Evolutionary conservation across 331 rosid species (phyloP).

Genomic region (Rhamnella rubrinervis): DNA sequence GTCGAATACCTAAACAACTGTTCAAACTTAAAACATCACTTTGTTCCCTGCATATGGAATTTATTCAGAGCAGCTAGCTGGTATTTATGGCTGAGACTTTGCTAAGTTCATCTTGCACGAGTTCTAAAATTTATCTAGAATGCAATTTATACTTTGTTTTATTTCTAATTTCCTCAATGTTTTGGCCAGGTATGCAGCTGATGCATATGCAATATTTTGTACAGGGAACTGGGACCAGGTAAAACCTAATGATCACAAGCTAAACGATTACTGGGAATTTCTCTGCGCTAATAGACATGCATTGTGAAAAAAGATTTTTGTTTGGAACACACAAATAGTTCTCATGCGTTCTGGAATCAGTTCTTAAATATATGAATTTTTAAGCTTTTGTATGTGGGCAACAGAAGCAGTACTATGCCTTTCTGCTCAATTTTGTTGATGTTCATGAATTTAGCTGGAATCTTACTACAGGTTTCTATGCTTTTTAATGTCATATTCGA

Average conservation of each 20-base stretch:
- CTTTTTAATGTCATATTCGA: too few relatives aligned
- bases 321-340: neutral
- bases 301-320: neutral
- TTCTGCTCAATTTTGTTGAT: too few relatives aligned
- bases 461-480: too few relatives aligned
- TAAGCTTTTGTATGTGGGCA: neutral
- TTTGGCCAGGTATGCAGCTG: constrained; percentile 64
- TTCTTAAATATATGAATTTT: neutral
- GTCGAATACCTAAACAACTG: too few relatives aligned
- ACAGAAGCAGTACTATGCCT: too few relatives aligned
- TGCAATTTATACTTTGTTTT: neutral
- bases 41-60: too few relatives aligned
- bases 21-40: too few relatives aligned
- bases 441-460: too few relatives aligned
- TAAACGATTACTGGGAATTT: constrained; percentile 52
- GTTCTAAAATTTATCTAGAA: neutral
- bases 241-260: constrained; percentile 53
- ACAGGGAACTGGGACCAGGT: constrained; percentile 58
- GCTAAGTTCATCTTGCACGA: too few relatives aligned
- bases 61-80: too few relatives aligned
- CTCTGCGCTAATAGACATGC: constrained; percentile 22
- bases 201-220: constrained; percentile 71
- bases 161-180: neutral
- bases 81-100: neutral
- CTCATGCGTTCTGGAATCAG: neutral